A percentile compares a stretch with the other conserved stretches of the same genome.
These are phyloP conservation scores for Chalciporus piperatus DNA, from an alignment of 768 basidiomycete species.

Conservation along the genomic window DNA sequence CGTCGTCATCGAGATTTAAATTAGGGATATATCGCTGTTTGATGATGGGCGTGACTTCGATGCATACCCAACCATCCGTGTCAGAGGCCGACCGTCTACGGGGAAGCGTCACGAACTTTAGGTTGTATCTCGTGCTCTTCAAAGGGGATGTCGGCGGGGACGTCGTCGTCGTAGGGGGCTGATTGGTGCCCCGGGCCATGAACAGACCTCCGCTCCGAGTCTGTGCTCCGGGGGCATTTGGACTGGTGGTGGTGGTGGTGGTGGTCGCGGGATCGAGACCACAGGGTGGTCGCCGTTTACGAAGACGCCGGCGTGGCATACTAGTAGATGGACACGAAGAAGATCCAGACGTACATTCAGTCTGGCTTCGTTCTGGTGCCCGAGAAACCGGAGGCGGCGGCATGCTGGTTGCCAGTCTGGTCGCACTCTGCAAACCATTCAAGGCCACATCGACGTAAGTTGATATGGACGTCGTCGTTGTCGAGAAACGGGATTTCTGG, in stretches of 20 bases:
- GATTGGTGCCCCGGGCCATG: not conserved
- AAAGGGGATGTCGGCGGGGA: conserved; percentile 10
- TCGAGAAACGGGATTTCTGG: conserved; percentile 35
- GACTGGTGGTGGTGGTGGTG: conserved; percentile 16
- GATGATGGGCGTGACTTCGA: conserved; percentile 28
- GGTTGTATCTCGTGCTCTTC: conserved; percentile 15
- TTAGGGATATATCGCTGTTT: conserved; percentile 15
- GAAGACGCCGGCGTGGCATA: conserved; percentile 26
- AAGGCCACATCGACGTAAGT: conserved; percentile 22
- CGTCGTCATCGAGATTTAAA: conserved; percentile 15
- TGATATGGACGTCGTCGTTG: conserved; percentile 35
- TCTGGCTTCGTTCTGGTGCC: conserved; percentile 4
- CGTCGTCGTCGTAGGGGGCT: not conserved
- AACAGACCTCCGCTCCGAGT: not conserved
- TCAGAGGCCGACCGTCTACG: conserved; percentile 13
- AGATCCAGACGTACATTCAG: conserved; percentile 8
- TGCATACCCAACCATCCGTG: conserved; percentile 30
- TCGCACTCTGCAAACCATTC: conserved; percentile 1
- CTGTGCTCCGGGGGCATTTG: not conserved
- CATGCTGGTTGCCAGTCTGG: not conserved
- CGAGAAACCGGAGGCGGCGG: not conserved
- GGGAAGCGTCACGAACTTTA: conserved; percentile 14
- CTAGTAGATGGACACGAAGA: conserved; percentile 19
- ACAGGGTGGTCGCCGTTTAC: conserved; percentile 29
- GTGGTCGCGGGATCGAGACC: conserved; percentile 11